These are phyloP conservation scores for Taxawa tesnikishii DNA, from an alignment of 2,329 filamentous ascomycete species.

Conservation along the genomic window DNA sequence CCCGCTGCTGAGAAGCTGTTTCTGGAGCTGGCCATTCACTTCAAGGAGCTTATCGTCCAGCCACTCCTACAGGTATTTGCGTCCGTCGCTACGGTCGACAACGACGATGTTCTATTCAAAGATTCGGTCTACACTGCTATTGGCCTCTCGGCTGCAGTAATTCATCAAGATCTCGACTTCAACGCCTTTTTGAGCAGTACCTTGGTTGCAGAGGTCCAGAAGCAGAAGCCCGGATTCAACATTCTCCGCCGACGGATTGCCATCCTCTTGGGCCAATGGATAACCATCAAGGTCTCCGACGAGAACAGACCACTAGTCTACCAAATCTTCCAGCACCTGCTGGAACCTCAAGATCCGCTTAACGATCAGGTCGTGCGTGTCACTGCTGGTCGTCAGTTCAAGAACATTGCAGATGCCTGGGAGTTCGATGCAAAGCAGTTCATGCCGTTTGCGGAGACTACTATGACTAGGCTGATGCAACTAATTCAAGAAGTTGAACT, in stretches of 20 bases:
- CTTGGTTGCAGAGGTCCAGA: constrained; percentile 67
- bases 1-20: constrained; percentile 92
- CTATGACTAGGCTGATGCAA: constrained; percentile 60
- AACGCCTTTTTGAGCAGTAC: constrained; percentile 64
- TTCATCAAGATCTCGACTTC: constrained; percentile 70
- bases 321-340: constrained; percentile 76
- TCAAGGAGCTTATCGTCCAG: constrained; percentile 67
- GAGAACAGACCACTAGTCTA: constrained; percentile 64
- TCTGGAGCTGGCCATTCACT: constrained; percentile 79
- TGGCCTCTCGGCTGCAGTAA: constrained; percentile 67
- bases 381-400: constrained; percentile 77
- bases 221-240: constrained; percentile 54
- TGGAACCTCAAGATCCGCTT: constrained; percentile 58
- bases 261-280: constrained; percentile 83
- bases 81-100: constrained; percentile 53
- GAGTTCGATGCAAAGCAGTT: constrained; percentile 66
- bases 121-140: constrained; percentile 93
- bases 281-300: constrained; percentile 60
- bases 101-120: constrained; percentile 66
- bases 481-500: constrained; percentile 70
- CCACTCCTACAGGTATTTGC: constrained; percentile 76
- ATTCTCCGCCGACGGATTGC: constrained; percentile 78
- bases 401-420: constrained; percentile 70
- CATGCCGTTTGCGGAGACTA: constrained; percentile 61
- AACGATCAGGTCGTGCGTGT: constrained; percentile 91